A percentile compares a stretch with the other conserved stretches of the same genome.
phyloP scores from a whole-genome alignment of 208 protist genomes.

The Leishmania mexicana region DNA sequence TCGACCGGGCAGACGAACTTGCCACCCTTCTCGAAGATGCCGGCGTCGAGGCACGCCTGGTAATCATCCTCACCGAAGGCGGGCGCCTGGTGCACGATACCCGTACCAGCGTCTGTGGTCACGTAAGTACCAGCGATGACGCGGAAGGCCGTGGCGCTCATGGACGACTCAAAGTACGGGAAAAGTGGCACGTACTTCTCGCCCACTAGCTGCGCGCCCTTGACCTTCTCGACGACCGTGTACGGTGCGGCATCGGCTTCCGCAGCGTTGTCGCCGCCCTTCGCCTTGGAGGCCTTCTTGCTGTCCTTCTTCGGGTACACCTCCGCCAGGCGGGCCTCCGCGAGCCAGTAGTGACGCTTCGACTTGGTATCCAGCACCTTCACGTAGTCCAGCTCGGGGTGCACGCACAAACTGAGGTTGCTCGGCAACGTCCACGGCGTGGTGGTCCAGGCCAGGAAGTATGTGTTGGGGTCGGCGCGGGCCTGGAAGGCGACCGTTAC shows the following conservation, averaged over 20 bases:
- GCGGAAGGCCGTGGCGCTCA: slow-evolving; percentile 84
- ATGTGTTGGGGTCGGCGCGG: slow-evolving; percentile 72
- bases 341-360: slow-evolving; percentile 84
- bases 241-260: slow-evolving; percentile 46
- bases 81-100: slow-evolving; percentile 99
- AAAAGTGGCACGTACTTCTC: slow-evolving; percentile 97
- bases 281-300: slow-evolving; percentile 26
- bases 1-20: slow-evolving; percentile 98
- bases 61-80: slow-evolving; percentile 99
- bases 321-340: slow-evolving; percentile 71
- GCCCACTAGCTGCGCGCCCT: slow-evolving; percentile 92
- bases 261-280: slow-evolving; percentile 11
- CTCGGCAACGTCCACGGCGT: slow-evolving; percentile 99
- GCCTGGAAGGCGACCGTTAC: slow-evolving; percentile 93
- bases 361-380: slow-evolving; percentile 92
- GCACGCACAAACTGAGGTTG: slow-evolving; percentile 99
- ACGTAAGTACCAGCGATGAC: slow-evolving; percentile 98
- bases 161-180: slow-evolving; percentile 92
- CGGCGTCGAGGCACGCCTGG: slow-evolving; percentile 93
- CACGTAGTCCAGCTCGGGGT: slow-evolving; percentile 98
- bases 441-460: slow-evolving; percentile 99
- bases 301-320: slow-evolving; percentile 82
- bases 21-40: slow-evolving; percentile 92
- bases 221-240: slow-evolving; percentile 81
- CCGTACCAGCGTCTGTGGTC: slow-evolving; percentile 97